Conservation (phyloP, 305 asterid genomes). For the Rubia balearica region DNA sequence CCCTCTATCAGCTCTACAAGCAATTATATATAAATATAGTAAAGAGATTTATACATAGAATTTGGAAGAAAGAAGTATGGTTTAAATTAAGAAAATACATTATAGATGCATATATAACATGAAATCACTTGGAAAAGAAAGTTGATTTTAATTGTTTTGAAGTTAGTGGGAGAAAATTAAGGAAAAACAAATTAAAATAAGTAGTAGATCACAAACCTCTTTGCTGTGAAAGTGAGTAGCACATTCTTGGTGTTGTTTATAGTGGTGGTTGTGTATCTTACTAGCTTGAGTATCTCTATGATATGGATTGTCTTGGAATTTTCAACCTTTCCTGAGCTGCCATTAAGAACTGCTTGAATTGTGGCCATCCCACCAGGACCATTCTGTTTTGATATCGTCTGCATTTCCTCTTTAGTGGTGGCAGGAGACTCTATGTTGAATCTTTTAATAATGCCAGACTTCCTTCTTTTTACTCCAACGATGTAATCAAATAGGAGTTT, state of each 20-base stretch:
- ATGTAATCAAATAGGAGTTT: slow-evolving; percentile 42
- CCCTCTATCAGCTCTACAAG: slow-evolving; percentile 74
- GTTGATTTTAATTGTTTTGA: too few species aligned
- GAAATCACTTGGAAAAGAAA: too few species aligned
- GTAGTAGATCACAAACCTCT: slow-evolving; percentile 51
- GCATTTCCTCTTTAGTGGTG: slow-evolving; percentile 22
- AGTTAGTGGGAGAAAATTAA: too few species aligned
- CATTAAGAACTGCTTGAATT: slow-evolving; percentile 32
- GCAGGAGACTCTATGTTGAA: slow-evolving; percentile 50
- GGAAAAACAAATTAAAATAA: not conserved
- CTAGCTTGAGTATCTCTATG: slow-evolving; percentile 63
- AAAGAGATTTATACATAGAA: not conserved
- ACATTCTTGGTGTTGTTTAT: slow-evolving; percentile 50
- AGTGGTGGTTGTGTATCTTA: slow-evolving; percentile 41
- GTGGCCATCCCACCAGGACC: slow-evolving; percentile 22
- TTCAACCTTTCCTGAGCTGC: slow-evolving; percentile 16
- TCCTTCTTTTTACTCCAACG: slow-evolving; percentile 69
- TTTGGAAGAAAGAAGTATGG: not conserved
- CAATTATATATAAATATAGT: slow-evolving; percentile 6
- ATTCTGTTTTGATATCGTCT: slow-evolving; percentile 19
- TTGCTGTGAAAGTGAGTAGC: slow-evolving; percentile 60
- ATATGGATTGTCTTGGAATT: slow-evolving; percentile 24
- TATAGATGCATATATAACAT: not conserved
- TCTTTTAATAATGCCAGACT: slow-evolving; percentile 78
- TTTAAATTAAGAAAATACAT: not conserved